A percentile compares a stretch with the other conserved stretches of the same genome.
Conservation (phyloP, 2,329 filamentous ascomycete genomes). For the Trichoderma harzianum region DNA sequence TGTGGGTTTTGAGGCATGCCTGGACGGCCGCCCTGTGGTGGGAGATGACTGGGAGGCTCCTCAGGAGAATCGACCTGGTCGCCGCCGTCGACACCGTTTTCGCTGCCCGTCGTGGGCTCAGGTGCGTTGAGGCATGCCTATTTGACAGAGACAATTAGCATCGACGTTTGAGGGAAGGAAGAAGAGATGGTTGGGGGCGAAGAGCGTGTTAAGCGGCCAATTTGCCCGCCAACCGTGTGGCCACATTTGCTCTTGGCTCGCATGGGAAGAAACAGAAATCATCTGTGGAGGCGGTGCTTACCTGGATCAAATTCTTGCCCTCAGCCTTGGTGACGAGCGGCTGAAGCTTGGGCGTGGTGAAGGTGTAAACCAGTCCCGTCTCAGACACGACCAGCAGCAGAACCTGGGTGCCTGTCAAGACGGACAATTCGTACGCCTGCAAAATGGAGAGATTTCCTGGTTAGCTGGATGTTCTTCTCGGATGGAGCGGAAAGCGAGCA, state of each 20-base stretch:
- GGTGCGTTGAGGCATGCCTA: conserved; percentile 96
- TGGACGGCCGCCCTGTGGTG: conserved; percentile 56
- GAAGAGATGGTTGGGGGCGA: not conserved
- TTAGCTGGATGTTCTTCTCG: conserved; percentile 22
- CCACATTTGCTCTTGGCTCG: not conserved
- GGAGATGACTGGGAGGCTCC: conserved; percentile 75
- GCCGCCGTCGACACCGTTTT: conserved; percentile 74
- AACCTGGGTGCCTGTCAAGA: conserved; percentile 96
- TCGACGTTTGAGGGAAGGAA: not conserved
- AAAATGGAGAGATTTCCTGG: not conserved
- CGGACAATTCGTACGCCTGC: conserved; percentile 94
- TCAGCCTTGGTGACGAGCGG: conserved; percentile 97
- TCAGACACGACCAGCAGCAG: conserved; percentile 94
- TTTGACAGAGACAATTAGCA: conserved; percentile 33
- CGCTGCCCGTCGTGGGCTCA: conserved; percentile 76
- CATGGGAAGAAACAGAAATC: not conserved
- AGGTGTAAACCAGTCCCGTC: conserved; percentile 95
- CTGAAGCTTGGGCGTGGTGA: conserved; percentile 97
- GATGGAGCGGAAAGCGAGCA: conserved; percentile 5
- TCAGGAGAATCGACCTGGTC: conserved; percentile 87
- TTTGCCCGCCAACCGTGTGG: not conserved
- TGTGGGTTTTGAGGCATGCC: conserved; percentile 63
- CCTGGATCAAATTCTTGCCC: conserved; percentile 99
- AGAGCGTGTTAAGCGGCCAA: not conserved
- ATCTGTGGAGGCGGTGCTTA: conserved; percentile 42